These are phyloP conservation scores for Pseudogymnoascus sp. DNA, from an alignment of 2,329 filamentous ascomycete genomes.

Conservation along the genomic window DNA sequence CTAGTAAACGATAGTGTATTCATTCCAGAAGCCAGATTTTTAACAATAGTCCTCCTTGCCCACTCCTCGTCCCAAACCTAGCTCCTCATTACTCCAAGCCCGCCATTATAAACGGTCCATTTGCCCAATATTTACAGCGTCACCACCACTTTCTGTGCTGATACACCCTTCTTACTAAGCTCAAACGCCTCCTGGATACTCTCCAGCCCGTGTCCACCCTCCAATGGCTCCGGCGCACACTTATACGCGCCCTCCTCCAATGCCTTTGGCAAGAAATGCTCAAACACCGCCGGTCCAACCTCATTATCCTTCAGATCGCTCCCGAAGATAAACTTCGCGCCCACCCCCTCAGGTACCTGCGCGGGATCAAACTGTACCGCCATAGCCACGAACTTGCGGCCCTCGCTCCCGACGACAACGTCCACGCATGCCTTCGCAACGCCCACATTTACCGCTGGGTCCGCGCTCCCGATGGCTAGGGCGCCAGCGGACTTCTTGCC, in stretches of 20 bases:
- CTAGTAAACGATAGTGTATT: background rate
- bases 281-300: constrained; percentile 25
- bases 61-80: background rate
- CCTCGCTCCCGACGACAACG: constrained; percentile 21
- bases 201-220: constrained; percentile 36
- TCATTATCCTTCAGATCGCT: constrained; percentile 23
- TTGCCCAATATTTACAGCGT: constrained; percentile 12
- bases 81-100: background rate
- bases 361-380: background rate
- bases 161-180: constrained; percentile 30
- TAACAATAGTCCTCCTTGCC: background rate
- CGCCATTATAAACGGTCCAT: background rate
- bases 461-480: constrained; percentile 23
- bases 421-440: constrained; percentile 21
- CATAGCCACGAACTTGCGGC: constrained; percentile 17
- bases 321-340: constrained; percentile 24
- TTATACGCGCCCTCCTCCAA: constrained; percentile 29
- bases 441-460: constrained; percentile 6
- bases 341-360: constrained; percentile 16
- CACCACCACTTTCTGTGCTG: constrained; percentile 36
- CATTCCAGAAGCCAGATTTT: background rate
- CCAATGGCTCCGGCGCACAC: constrained; percentile 28
- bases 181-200: constrained; percentile 34
- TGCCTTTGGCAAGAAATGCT: constrained; percentile 28
- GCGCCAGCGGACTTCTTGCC: constrained; percentile 29